phyloP scores from a whole-genome alignment of 1,284 basidiomycete species.

The Termitomyces sp. region DNA sequence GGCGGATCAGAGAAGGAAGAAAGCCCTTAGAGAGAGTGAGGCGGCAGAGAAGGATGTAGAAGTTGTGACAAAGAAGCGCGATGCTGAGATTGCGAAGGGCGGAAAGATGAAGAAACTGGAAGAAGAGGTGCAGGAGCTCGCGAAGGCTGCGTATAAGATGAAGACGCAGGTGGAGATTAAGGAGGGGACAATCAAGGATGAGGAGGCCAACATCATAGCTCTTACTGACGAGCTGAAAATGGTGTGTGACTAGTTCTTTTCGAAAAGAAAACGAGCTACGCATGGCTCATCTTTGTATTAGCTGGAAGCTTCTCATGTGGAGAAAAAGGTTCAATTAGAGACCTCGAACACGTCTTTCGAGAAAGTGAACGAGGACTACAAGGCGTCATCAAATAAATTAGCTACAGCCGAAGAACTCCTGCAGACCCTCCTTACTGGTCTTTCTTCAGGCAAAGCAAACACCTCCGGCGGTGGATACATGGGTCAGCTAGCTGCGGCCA shows the following conservation, averaged over 20 bases:
- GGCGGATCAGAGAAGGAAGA: slow-evolving; percentile 51
- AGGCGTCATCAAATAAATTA: slow-evolving; percentile 59
- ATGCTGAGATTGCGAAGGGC: slow-evolving; percentile 67
- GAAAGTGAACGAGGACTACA: slow-evolving; percentile 70
- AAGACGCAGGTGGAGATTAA: slow-evolving; percentile 87
- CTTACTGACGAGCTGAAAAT: slow-evolving; percentile 58
- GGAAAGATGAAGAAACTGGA: slow-evolving; percentile 78
- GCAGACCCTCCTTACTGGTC: slow-evolving; percentile 90
- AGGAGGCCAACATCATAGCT: slow-evolving; percentile 58
- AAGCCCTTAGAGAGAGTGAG: slow-evolving; percentile 51
- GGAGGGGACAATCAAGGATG: slow-evolving; percentile 74
- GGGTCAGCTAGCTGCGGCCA: slow-evolving; percentile 92
- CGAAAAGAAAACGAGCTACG: background rate
- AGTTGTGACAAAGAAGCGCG: slow-evolving; percentile 60
- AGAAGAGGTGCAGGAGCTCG: slow-evolving; percentile 74
- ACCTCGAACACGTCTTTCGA: slow-evolving; percentile 61
- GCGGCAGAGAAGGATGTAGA: slow-evolving; percentile 72
- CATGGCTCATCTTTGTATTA: slow-evolving; percentile 25
- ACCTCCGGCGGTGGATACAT: slow-evolving; percentile 79
- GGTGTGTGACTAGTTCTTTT: slow-evolving; percentile 36
- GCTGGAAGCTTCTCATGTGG: slow-evolving; percentile 51
- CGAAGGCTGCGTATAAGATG: slow-evolving; percentile 84
- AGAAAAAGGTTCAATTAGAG: slow-evolving; percentile 59
- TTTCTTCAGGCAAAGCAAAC: slow-evolving; percentile 64
- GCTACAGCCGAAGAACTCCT: slow-evolving; percentile 87